Evolutionary conservation across 2,329 filamentous ascomycete genomes (phyloP), one percentile per base, ranked within the genome.

Genomic region (Ophiocordyceps camponoti-saundersi): DNA sequence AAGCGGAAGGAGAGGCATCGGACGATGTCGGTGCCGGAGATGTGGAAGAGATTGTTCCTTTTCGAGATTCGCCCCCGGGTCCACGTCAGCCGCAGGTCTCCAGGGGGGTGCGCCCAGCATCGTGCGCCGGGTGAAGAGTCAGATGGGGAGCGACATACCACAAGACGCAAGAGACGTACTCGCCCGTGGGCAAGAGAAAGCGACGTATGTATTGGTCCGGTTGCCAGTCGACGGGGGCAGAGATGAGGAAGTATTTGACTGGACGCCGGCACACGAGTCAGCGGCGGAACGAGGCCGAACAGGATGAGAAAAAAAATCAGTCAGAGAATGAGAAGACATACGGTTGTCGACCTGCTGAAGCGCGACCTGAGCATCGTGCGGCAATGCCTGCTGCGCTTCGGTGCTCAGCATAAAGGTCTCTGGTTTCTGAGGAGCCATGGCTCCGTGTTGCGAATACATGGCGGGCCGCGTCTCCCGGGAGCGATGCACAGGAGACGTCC

Each of bases 231-330:
- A 96, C 92, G 36, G 92, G 92, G 40, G 92, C 92, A 42, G 92
- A 98, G 57, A 98, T 94, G 67, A 98, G 84, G 67, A 98, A 98
- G 69, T 96, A 98, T 78, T 98, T 98, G 60, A 98, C 89, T 95
- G 62, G 13, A 41, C 12, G 34, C n/a, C 18, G 13, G 13, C n/a
- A 16, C 8, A n/a, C 20, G 20, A 20, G 15, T 22, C 13, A 16
- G 34, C 34, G 13, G 6, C 18, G 34, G 15, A 13, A 39, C 34
- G 34, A 18, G 11, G 11, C 3, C 15, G 34, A 39, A 18, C 4
- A 16, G 12, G 39, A 16, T 4, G 39, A 20, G 16, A 20, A 20
- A 34, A 11, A 34, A 13, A 11, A 16, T 5, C 4, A 16, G 16
- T 16, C 4, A 42, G 4, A 11, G 18, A 7, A 42, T n/a, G 22